Conservation (phyloP, 306 rosid species). For the Pachyrhizus erosus region DNA sequence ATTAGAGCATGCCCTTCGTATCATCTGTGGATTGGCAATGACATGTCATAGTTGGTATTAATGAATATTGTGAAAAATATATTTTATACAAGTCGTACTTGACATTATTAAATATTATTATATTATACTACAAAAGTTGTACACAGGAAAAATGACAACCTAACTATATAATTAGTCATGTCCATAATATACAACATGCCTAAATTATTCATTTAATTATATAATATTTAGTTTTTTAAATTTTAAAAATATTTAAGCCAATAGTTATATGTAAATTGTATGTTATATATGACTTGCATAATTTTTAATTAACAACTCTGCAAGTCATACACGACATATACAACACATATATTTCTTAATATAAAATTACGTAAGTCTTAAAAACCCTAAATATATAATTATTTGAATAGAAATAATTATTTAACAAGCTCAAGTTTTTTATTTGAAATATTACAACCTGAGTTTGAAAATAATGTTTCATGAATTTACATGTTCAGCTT, state of each 20-base stretch:
- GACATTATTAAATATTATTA: neutral
- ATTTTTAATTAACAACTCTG: neutral
- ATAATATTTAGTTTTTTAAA: neutral
- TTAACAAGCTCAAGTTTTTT: neutral
- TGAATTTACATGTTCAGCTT: neutral
- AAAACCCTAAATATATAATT: neutral
- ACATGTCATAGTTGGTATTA: neutral
- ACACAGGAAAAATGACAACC: neutral
- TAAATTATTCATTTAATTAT: neutral
- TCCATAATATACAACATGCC: neutral
- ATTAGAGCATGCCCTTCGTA: neutral
- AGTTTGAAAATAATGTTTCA: neutral
- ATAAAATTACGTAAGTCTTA: neutral
- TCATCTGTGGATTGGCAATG: constrained; percentile 2
- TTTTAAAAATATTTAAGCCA: neutral
- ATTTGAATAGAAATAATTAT: neutral
- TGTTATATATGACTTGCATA: neutral
- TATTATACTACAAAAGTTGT: neutral
- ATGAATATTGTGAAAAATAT: neutral
- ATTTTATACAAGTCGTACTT: neutral
- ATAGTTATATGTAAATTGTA: neutral
- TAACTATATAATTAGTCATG: neutral
- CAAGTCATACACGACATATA: neutral
- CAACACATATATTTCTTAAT: neutral
- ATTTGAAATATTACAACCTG: neutral